Base-by-base conservation (phyloP, 768 basidiomycete genomes). In the Macrolepiota albuminosa region DNA sequence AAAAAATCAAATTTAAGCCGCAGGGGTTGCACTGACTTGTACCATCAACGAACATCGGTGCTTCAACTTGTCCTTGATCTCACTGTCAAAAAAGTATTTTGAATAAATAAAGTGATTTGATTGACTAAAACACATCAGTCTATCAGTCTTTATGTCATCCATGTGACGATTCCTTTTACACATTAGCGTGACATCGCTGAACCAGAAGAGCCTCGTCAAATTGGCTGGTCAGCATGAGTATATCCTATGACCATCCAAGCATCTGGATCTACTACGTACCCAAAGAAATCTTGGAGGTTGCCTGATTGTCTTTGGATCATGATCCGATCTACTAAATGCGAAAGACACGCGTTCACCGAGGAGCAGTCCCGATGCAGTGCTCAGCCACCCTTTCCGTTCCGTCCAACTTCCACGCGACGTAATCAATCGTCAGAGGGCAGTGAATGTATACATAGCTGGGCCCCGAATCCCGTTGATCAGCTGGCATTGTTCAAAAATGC, bases 381-480 rank as follows among this genome's bases (percentile, higher is more conserved):
- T 58, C 43, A 37, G 47, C 51, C 56, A 56, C 57, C 26, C 26
- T 48, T 47, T 61, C 52, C 48, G 54, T 61, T 59, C 63, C 54
- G 57, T 59, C 16, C 33, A 58, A 40, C 47, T 2, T 36, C 59
- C 63, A 57, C 58, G 58, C 57, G 63, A 61, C 46, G 56, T 58
- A 60, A 58, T 55, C 26, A 53, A 54, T 53, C 40, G 51, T 43
- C n/a, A 49, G 33, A 47, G 29, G 14, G 29, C 33, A 56, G 55
- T 56, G 26, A 26, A 1, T 33, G 9, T 9, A 33, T 37, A 21
- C 24, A 36, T 34, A 26, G 24, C 4, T 53, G 33, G 37, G 1
- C 4, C 45, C 58, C 31, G 45, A 7, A 42, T 46, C 21, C 58
- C 48, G 54, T 31, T 51, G 18, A 43, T 14, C 36, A 31, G 8